A percentile compares a stretch with the other conserved stretches of the same genome.
Conservation (phyloP, 2,329 filamentous ascomycete species). For the Fusarium xyrophilum region DNA sequence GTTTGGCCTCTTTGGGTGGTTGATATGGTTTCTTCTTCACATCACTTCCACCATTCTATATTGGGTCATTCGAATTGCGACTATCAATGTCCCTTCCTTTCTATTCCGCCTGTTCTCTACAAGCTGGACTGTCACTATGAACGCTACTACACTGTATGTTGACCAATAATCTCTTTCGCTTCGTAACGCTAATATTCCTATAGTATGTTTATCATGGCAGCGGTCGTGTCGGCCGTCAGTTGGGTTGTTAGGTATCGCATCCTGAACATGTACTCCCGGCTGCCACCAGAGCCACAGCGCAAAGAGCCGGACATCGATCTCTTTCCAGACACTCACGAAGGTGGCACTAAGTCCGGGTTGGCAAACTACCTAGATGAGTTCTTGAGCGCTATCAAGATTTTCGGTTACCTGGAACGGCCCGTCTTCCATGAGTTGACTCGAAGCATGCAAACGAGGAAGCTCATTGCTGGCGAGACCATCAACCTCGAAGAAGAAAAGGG, state of each 20-base stretch:
- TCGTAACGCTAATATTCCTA: slow-evolving; percentile 17
- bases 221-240: slow-evolving; percentile 81
- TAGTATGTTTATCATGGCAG: slow-evolving; percentile 78
- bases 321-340: slow-evolving; percentile 91
- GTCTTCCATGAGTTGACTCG: slow-evolving; percentile 97
- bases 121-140: slow-evolving; percentile 97
- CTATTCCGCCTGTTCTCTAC: slow-evolving; percentile 90
- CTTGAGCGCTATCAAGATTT: slow-evolving; percentile 97
- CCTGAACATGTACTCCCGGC: slow-evolving; percentile 93
- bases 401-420: slow-evolving; percentile 93
- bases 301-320: slow-evolving; percentile 96
- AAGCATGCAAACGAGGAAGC: slow-evolving; percentile 96
- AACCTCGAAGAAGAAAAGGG: slow-evolving; percentile 97
- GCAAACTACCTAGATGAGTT: slow-evolving; percentile 99
- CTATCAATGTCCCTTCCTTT: slow-evolving; percentile 87
- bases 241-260: slow-evolving; percentile 97
- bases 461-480: slow-evolving; percentile 94
- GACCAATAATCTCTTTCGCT: background rate
- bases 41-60: slow-evolving; percentile 68
- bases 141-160: slow-evolving; percentile 88
- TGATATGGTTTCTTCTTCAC: slow-evolving; percentile 63
- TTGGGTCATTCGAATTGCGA: slow-evolving; percentile 83
- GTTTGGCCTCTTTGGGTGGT: slow-evolving; percentile 63
- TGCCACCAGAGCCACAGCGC: slow-evolving; percentile 92
- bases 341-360: slow-evolving; percentile 86